phyloP scores from a whole-genome alignment of 1,284 basidiomycete species.

The Trametes hirsuta region DNA sequence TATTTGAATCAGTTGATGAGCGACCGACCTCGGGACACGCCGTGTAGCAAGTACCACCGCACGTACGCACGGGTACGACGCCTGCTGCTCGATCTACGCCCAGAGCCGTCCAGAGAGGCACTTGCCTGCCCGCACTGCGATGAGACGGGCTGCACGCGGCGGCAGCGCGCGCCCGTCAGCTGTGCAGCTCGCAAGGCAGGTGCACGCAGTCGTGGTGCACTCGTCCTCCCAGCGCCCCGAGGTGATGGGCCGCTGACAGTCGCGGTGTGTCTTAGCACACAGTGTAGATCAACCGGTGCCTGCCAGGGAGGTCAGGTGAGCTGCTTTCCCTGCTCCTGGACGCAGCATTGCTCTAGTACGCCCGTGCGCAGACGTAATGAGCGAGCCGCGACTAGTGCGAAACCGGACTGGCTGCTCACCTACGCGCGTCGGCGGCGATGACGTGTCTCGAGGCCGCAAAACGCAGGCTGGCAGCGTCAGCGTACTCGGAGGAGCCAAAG shows the following conservation, averaged over 20 bases:
- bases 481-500: background rate
- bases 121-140: background rate
- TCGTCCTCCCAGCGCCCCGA: conserved; percentile 9
- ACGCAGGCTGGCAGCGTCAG: background rate
- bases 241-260: conserved; percentile 7
- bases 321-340: background rate
- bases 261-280: background rate
- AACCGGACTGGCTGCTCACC: background rate
- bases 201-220: background rate
- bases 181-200: background rate
- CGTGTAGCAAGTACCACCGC: background rate
- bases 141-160: background rate
- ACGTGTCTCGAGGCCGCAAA: background rate
- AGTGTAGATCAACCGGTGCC: background rate
- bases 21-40: background rate
- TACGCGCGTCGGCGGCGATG: background rate
- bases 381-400: background rate
- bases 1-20: conserved; percentile 14
- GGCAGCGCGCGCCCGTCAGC: background rate
- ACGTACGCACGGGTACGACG: background rate
- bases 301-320: conserved; percentile 7
- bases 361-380: conserved; percentile 6
- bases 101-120: conserved; percentile 3
- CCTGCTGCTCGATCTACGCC: background rate
- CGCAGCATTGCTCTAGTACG: background rate